These are phyloP conservation scores for Candida pseudoviswanathii DNA, from an alignment of 1,139 yeast species.

Conservation along the genomic window DNA sequence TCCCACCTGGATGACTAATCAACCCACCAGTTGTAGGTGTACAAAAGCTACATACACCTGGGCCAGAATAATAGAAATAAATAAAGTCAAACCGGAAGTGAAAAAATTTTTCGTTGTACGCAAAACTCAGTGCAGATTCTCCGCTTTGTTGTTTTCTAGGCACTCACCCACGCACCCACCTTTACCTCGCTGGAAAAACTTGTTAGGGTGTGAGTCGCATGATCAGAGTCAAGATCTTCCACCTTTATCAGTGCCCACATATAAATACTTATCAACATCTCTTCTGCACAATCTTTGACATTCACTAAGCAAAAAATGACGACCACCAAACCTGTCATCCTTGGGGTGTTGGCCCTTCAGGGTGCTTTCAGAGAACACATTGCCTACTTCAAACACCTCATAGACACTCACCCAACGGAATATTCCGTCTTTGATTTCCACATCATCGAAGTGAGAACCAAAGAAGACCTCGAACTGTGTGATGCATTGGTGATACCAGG, in stretches of 20 bases:
- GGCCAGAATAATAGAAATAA: neutral
- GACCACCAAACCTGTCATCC: conserved; percentile 21
- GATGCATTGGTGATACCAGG: conserved; percentile 75
- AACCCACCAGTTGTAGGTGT: no score
- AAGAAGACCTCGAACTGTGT: conserved; percentile 50
- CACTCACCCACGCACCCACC: neutral
- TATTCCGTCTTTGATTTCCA: conserved; percentile 22
- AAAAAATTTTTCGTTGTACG: neutral
- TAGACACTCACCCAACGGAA: conserved; percentile 20
- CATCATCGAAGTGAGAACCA: conserved; percentile 56
- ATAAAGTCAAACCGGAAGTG: neutral
- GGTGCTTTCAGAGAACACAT: conserved; percentile 81
- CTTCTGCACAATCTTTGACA: no score
- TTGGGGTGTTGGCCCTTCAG: conserved; percentile 80
- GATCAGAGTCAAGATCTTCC: neutral
- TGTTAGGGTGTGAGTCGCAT: neutral
- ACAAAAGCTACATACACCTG: no score
- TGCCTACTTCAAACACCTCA: conserved; percentile 48
- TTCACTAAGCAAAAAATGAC: conserved; percentile 13
- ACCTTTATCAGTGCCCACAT: neutral
- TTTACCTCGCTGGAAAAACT: neutral
- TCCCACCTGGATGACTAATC: no score
- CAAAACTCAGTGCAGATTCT: neutral
- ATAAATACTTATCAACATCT: neutral
- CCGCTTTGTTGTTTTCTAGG: neutral